Conservation (phyloP, 345 rosid species). For the Garcia nutans region DNA sequence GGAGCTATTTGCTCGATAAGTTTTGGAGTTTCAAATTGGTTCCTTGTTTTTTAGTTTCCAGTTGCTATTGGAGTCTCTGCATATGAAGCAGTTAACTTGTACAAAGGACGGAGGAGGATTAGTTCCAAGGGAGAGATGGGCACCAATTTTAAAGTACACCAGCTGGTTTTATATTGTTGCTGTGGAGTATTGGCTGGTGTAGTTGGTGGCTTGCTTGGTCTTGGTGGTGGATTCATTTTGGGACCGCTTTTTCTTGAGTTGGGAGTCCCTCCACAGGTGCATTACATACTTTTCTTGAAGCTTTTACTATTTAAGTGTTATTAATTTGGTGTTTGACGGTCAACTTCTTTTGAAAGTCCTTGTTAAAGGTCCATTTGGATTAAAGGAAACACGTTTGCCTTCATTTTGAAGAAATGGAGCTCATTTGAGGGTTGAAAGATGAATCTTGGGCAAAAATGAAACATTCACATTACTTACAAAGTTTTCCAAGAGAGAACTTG, state of each 20-base stretch:
- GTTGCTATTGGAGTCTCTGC: constrained; percentile 63
- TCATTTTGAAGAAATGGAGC: not conserved
- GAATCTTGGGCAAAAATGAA: not conserved
- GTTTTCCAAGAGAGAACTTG: not conserved
- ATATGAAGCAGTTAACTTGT: constrained; percentile 63
- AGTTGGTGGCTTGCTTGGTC: constrained; percentile 76
- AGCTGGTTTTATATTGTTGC: constrained; percentile 53
- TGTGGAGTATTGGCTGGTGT: constrained; percentile 64
- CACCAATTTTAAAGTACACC: constrained; percentile 37
- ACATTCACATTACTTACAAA: not conserved
- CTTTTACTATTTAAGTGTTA: not conserved
- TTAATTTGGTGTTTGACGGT: not conserved
- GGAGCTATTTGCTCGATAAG: not conserved
- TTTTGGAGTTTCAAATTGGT: constrained; percentile 1
- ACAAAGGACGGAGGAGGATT: constrained; percentile 60
- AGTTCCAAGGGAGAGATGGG: constrained; percentile 57
- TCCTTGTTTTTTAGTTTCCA: constrained; percentile 45
- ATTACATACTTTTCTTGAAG: not conserved
- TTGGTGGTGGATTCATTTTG: constrained; percentile 82
- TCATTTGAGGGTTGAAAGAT: not conserved
- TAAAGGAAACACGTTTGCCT: not conserved
- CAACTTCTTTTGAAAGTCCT: not conserved
- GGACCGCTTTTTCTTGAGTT: constrained; percentile 76
- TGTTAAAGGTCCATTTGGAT: not conserved
- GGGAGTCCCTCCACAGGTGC: constrained; percentile 76